A percentile compares a stretch with the other conserved stretches of the same genome.
phyloP scores from a whole-genome alignment of 2,329 filamentous ascomycete genomes.

The Drechslera avenae region DNA sequence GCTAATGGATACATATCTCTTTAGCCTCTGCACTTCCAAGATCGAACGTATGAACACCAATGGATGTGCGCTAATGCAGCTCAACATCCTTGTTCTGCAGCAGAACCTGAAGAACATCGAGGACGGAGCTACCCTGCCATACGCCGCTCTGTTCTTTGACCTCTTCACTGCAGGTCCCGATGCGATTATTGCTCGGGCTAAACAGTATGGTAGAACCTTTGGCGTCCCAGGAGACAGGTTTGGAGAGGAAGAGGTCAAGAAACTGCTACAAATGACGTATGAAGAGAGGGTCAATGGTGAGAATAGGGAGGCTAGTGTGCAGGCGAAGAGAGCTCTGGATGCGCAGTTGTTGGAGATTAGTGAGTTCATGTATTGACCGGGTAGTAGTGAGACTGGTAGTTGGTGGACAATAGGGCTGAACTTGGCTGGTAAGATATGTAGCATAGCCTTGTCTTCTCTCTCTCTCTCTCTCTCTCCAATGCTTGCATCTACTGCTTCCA shows the following conservation, averaged over 20 bases:
- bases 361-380: conserved; percentile 66
- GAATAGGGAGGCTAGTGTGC: conserved; percentile 67
- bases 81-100: conserved; percentile 93
- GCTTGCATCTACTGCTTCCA: no score
- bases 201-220: conserved; percentile 46
- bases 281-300: conserved; percentile 63
- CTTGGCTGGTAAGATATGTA: background rate
- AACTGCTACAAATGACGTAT: conserved; percentile 50
- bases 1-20: conserved; percentile 79
- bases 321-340: conserved; percentile 71
- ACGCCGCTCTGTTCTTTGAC: conserved; percentile 70
- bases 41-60: conserved; percentile 83
- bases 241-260: conserved; percentile 48
- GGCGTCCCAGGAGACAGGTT: conserved; percentile 40
- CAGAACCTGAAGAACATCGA: conserved; percentile 97
- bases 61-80: conserved; percentile 84
- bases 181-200: conserved; percentile 67
- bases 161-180: conserved; percentile 71
- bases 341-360: conserved; percentile 72
- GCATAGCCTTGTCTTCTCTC: no score
- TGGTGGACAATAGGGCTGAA: background rate
- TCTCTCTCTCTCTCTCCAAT: no score
- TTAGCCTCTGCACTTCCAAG: conserved; percentile 65
- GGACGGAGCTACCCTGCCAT: conserved; percentile 66
- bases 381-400: background rate